Base-by-base conservation (phyloP, 352 stramenopile genomes). In the Aphanomyces euteiches region DNA sequence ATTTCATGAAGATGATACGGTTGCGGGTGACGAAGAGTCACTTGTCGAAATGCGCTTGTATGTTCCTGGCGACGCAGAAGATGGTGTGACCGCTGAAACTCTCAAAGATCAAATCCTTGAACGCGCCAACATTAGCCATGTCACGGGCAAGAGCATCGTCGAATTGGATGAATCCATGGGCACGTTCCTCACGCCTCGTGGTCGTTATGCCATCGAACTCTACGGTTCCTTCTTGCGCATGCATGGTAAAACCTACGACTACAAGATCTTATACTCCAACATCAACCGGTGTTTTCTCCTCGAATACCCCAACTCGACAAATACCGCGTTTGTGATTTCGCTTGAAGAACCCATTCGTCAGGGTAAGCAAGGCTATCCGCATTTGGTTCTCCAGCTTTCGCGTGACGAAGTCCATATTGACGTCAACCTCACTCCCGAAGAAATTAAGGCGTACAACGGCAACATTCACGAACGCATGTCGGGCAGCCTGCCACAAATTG, bases 221-320 rank as follows among this genome's bases (percentile, higher is more conserved):
- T 98, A 99, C 82, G 85, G 86, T 59, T 94, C 87, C 8, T 99
- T 98, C 79, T 80, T 99, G 74, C 94, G 97, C 57, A 98, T 99
- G 86, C 85, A 95, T 71, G 96, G 96, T 75, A 97, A 97, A 75
- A 99, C 97, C 73, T 99, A 99, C 79, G 96, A 99, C 87, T 99
- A 99, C 90, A 99, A 99, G 83, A 99, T 99, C 77, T 93, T 97
- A 81, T 99, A 99, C 86, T 96, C 97, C 64, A 98, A 99, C 79
- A 99, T 99, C 77, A 98, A 97, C 71, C 90, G 97, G 37, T 96
- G 99, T 60, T 99, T 99, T 74, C 73, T 99, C 34, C 79, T 99
- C 64, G 92, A 98, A 67, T 95, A 98, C 73, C 94, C 96, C 8
- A 98, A 99, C 75, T 93, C 97, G 64, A 90, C 97, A 60, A 96